Evolutionary conservation across 2,329 filamentous ascomycete genomes (phyloP), one percentile per base, ranked within the genome.

Genomic region (Fusarium brevicatenulatum): DNA sequence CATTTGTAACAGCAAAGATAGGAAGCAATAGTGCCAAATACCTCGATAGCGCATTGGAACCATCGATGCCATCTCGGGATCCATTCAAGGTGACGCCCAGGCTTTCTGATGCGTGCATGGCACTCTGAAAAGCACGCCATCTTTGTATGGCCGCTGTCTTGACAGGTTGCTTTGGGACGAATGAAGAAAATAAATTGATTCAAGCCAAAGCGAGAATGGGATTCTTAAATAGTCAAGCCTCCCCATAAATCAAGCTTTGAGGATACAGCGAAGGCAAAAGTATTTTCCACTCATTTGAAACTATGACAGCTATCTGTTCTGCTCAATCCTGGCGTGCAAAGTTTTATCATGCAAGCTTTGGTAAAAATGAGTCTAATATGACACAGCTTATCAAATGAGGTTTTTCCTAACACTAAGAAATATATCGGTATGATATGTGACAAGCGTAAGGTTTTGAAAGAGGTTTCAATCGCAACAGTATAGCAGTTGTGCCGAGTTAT

Each of bases 291-390:
- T 15, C 30, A 23, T 19, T 5, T 18, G 4, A 15, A 10, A 23
- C 11, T 34, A 7, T 34, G 2, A 23, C 7, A 13, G 6, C 5
- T 5, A 23, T 13, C 0, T 2, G 16, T 34, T 23, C 47, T 7
- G 4, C 16, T 13, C 15, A 50, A 18, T 3, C 11, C 6, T 7
- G 19, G 1, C 10, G 4, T 19, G 5, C 30, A 34, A 34, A 6
- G 8, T 13, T 13, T 9, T 9, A 7, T n/a, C 15, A 18, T 23
- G 10, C 11, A 19, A 19, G 6, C 5, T 19, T 34, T 8, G 6
- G 9, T 4, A 13, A 5, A 34, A 4, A 1, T 32, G 18, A 34
- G 16, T 7, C 9, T 19, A 4, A 11, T 19, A 19, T 10, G 3
- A 5, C 16, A 10, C 6, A 10, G 9, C 2, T 11, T 23, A 13